Base-by-base conservation (phyloP, 1,139 yeast species). In the Debaryomyces singareniensis region DNA sequence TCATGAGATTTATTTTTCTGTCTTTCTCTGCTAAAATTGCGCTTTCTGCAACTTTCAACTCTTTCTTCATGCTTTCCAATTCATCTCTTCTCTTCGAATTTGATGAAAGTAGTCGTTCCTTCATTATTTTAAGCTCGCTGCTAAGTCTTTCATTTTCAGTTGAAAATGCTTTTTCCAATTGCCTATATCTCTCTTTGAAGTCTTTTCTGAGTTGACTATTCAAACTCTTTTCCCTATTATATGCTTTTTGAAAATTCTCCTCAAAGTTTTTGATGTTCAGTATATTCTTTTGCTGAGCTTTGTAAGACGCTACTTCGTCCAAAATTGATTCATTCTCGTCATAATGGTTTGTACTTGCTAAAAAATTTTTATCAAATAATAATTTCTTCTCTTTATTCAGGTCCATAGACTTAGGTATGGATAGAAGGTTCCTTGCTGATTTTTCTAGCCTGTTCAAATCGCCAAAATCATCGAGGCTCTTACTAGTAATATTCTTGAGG, bases 11-110 rank as follows among this genome's bases (percentile, higher is more conserved):
- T 52, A 3, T 44, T 49, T 5, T 72, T 60, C 31, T 69, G 72
- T 2, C 45, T 42, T 3, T 56, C 51, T 1, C 83, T 71, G 11
- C 77, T 85, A 4, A 51, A 53, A 75, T 71, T 0, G 89, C 71
- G 5, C 58, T 53, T 2, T 61, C 48, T 0, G 93, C 85, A 36
- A 78, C 72, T 29, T 65, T 66, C 32, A 77, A 72, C 51, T 86
- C 95, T 24, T 62, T 64, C 6, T 63, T 55, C 75, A 82, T 79
- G 48, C 82, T 86, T 31, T 62, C 71, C 34, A 67, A 71, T 43
- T 86, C 95, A 18, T 18, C 7, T n/a, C 21, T n/a, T 18, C 21
- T 18, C n/a, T n/a, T 18, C 21, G 21, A 7, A 7, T 18, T 18
- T 18, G 21, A 18, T 18, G 9, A 7, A n/a, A 18, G 7, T 7